Conservation (phyloP, 1,284 basidiomycete species). For the Hymenochaete sp. region DNA sequence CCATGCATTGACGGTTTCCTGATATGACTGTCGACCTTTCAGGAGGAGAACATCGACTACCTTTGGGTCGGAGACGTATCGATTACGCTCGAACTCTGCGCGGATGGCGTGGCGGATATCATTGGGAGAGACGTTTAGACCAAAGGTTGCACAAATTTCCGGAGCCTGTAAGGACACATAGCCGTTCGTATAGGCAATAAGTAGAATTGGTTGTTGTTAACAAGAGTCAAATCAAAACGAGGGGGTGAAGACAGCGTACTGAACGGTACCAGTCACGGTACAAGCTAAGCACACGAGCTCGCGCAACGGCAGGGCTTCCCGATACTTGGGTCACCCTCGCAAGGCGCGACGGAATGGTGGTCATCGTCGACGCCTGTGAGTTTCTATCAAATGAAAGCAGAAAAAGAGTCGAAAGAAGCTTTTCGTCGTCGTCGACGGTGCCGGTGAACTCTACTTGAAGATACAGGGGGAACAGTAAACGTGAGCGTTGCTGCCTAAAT, state of each 20-base stretch:
- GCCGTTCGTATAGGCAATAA: neutral
- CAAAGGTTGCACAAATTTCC: constrained; percentile 80
- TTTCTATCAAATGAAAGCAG: neutral
- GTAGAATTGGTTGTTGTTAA: neutral
- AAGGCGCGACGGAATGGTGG: constrained; percentile 87
- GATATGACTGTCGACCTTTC: constrained; percentile 85
- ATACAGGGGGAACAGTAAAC: too few relatives aligned
- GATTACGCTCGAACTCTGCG: constrained; percentile 82
- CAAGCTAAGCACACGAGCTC: constrained; percentile 63
- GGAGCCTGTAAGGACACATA: constrained; percentile 74
- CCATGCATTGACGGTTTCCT: constrained; percentile 94
- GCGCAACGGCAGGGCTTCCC: constrained; percentile 56
- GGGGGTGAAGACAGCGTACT: too few relatives aligned
- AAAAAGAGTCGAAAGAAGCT: too few relatives aligned
- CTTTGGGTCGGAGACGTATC: constrained; percentile 73
- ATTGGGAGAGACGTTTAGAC: constrained; percentile 76
- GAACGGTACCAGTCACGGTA: constrained; percentile 92
- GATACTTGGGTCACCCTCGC: constrained; percentile 64
- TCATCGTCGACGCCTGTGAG: too few relatives aligned
- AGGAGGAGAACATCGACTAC: constrained; percentile 84
- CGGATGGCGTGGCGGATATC: constrained; percentile 79
- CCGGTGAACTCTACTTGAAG: too few relatives aligned
- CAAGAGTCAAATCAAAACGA: too few relatives aligned
- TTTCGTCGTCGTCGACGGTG: too few relatives aligned
- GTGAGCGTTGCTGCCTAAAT: too few relatives aligned